Base-by-base conservation (phyloP, 495 filamentous ascomycete species). In the Podospora sp. region DNA sequence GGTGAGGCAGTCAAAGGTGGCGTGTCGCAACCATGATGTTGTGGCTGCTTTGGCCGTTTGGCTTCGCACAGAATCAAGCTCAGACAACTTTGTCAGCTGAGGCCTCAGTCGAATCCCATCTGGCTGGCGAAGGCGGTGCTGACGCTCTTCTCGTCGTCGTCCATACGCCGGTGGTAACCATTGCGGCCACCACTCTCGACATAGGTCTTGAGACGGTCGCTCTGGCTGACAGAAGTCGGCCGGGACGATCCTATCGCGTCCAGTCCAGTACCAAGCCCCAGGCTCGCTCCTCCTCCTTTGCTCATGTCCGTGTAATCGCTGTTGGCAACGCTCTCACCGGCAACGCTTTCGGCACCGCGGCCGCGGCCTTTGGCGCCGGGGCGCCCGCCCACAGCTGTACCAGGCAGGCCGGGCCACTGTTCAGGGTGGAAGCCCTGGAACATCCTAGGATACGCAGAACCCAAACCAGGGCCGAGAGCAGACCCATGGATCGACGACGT, bases 91-190 rank as follows among this genome's bases (percentile, higher is more conserved):
- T 55, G 18, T 26, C 25, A 26, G 50, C 40, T 14, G 25, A 11
- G 1, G 53, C 52, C 83, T 97, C 93, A 97, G 81, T 97, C 94
- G 77, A 94, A 97, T 71, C 91, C 94, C 65, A 97, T 86, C 77
- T 98, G 96, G 78, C 93, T 97, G 50, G 93, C 94, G 81, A 97
- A 98, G 7, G 93, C 93, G 29, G 94, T 97, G 68, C 92, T 96
- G 71, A 98, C 87, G 76, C 94, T 97, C 77, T 94, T 91, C 65
- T 94, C 91, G 75, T 98, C 95, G 67, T 99, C 95, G 69, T 98
- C 95, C 52, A 87, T 90, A 67, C 91, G 92, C 55, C 91, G 91
- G 12, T 89, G 89, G 68, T 90, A 93, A 53, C 92, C 90, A 73
- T 90, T 94, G 63, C 79, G 79, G 26, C 84, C 83, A 68, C 84